phyloP scores from a whole-genome alignment of 129 eudicot genomes.

The Lactuca sativa region DNA sequence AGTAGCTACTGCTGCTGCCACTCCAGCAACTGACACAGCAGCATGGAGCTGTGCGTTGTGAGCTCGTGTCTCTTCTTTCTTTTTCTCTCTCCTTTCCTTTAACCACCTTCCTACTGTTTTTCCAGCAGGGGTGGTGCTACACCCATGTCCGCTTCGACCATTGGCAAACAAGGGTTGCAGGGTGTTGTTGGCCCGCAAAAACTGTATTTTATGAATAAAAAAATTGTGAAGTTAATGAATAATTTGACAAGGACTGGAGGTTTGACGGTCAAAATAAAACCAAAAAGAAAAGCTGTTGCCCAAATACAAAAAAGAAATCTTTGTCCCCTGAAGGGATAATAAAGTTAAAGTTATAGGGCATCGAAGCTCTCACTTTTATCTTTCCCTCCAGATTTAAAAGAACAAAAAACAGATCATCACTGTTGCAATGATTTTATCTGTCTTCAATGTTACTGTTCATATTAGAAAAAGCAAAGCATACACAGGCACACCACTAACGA shows the following conservation, averaged over 20 bases:
- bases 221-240: neutral
- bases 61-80: slow-evolving; percentile 85
- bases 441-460: slow-evolving; percentile 29
- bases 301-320: slow-evolving; percentile 33
- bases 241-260: slow-evolving; percentile 28
- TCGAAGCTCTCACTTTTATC: slow-evolving; percentile 28
- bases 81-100: slow-evolving; percentile 87
- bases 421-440: slow-evolving; percentile 14
- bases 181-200: slow-evolving; percentile 71
- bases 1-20: slow-evolving; percentile 91
- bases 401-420: slow-evolving; percentile 19
- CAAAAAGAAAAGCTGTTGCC: slow-evolving; percentile 42
- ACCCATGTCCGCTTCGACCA: slow-evolving; percentile 49
- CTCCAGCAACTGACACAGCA: slow-evolving; percentile 88
- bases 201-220: slow-evolving; percentile 35
- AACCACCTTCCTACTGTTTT: slow-evolving; percentile 96
- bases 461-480: neutral
- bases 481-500: neutral
- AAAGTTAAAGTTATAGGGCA: slow-evolving; percentile 34
- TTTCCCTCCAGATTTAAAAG: slow-evolving; percentile 20
- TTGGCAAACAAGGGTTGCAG: slow-evolving; percentile 76
- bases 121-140: slow-evolving; percentile 69
- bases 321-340: slow-evolving; percentile 34
- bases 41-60: slow-evolving; percentile 98
- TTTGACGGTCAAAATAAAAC: slow-evolving; percentile 38